These are phyloP conservation scores for Scenedesmus sp. DNA, from an alignment of 163 green algal species.

Conservation along the genomic window DNA sequence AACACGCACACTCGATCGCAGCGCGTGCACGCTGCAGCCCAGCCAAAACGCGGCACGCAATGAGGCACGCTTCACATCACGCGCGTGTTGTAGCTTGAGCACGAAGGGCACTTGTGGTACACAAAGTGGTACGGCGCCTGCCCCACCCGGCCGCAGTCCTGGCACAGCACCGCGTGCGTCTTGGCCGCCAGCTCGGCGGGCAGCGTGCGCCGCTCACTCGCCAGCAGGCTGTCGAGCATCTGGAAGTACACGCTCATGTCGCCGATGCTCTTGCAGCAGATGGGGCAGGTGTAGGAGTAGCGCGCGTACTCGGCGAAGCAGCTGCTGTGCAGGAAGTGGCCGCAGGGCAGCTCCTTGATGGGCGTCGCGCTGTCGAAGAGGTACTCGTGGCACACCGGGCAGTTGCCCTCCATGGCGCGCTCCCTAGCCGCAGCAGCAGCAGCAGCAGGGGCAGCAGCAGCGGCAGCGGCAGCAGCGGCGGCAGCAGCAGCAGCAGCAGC, in stretches of 20 bases:
- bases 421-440: slow-evolving; percentile 74
- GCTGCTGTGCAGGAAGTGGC: slow-evolving; percentile 98
- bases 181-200: slow-evolving; percentile 81
- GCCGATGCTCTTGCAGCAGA: slow-evolving; percentile 96
- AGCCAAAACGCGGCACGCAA: no score
- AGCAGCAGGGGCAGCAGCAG: not conserved
- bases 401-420: slow-evolving; percentile 83
- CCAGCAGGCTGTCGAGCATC: slow-evolving; percentile 97
- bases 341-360: slow-evolving; percentile 96
- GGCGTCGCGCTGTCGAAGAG: slow-evolving; percentile 93
- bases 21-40: no score
- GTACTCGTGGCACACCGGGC: slow-evolving; percentile 97
- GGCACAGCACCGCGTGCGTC: slow-evolving; percentile 92
- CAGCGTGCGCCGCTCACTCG: slow-evolving; percentile 73
- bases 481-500: no score
- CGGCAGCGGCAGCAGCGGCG: slow-evolving; percentile 30
- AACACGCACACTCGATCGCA: not conserved
- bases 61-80: slow-evolving; percentile 71
- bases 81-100: slow-evolving; percentile 93
- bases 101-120: slow-evolving; percentile 92
- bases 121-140: slow-evolving; percentile 93
- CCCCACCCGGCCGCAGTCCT: slow-evolving; percentile 91
- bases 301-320: slow-evolving; percentile 95
- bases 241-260: slow-evolving; percentile 98
- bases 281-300: slow-evolving; percentile 95